Base-by-base conservation (phyloP, 352 stramenopile species). In the Phytophthora kernoviae region DNA sequence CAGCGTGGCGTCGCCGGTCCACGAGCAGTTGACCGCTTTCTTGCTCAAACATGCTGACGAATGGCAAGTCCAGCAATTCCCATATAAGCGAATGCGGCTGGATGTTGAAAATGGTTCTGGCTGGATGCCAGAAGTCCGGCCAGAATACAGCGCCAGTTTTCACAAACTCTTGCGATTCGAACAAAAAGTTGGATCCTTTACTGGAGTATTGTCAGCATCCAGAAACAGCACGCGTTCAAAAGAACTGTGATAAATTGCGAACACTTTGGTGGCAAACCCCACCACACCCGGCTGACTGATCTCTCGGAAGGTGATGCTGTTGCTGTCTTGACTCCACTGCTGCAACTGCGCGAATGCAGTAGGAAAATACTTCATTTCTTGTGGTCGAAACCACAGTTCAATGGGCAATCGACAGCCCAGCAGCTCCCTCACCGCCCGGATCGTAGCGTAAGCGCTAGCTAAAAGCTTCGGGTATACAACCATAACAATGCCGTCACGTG, bases 51-150 rank as follows among this genome's bases (percentile, higher is more conserved):
- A 87, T 88, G 48, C 66, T 67, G 18, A 84, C 46, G 24, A 72
- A 80, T 1, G 60, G 54, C 34, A 85, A 30, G 36, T 68, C 75
- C 6, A 88, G 58, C 41, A 86, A 56, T 33, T 83, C 63, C 79
- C 79, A 88, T 20, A 87, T 40, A 3, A 85, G 58, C 37, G 72
- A 82, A 37, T 73, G 42, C 17, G 68, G 62, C 44, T 88, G 71
- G 32, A 88, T 72, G 41, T 88, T 88, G 62, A 88, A 88, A 34
- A 87, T 84, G 5, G 74, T 79, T 26, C 79, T 67, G 30, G 18
- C 46, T 12, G 77, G 74, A 48, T 89, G 79, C 76, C 76, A 90
- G 45, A 87, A 87, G 44, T 90, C 81, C 2, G 81, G 81, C 80
- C 80, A 91, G 54, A 91, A 90, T 2, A 91, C 33, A 6, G 82